Evolutionary conservation across 495 filamentous ascomycete genomes (phyloP).

Genomic region (Lasiosphaeria ovina): DNA sequence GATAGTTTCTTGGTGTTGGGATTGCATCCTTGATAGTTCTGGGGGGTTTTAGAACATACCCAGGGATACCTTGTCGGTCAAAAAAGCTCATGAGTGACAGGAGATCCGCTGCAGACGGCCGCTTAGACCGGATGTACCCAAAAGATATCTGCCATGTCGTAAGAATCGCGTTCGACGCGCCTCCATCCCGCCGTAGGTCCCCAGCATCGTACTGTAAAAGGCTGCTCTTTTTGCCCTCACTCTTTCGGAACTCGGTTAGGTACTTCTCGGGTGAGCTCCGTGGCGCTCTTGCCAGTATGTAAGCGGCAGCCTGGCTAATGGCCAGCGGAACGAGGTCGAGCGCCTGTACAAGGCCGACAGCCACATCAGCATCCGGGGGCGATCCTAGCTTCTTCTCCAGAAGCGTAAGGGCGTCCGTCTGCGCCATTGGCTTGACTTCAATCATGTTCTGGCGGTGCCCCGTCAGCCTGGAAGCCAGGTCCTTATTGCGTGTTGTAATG

Average conservation of each 20-base stretch:
- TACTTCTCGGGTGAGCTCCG: constrained; percentile 35
- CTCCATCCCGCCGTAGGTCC: too few species aligned
- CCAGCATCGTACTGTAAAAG: constrained; percentile 29
- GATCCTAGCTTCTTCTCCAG: constrained; percentile 29
- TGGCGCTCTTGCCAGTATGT: constrained; percentile 35
- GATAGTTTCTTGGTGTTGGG: too few species aligned
- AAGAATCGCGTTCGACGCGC: too few species aligned
- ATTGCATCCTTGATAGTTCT: neutral
- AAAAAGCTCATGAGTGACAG: constrained; percentile 42
- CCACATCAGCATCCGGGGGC: constrained; percentile 16
- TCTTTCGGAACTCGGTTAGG: constrained; percentile 35
- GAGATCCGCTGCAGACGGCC: constrained; percentile 33
- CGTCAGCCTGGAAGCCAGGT: constrained; percentile 27
- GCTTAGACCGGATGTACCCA: neutral
- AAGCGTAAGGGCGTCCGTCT: constrained; percentile 24
- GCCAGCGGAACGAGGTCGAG: constrained; percentile 52
- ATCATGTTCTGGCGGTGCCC: constrained; percentile 13
- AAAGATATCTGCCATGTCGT: too few species aligned
- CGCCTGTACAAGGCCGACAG: constrained; percentile 29
- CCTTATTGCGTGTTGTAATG: constrained; percentile 33
- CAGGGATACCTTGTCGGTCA: constrained; percentile 39
- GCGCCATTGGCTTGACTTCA: constrained; percentile 27
- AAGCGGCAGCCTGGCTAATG: constrained; percentile 29
- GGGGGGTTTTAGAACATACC: constrained; percentile 17
- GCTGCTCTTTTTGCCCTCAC: constrained; percentile 28